Conservation (phyloP, 257 asterid species). For the Gynochthodes officinalis region DNA sequence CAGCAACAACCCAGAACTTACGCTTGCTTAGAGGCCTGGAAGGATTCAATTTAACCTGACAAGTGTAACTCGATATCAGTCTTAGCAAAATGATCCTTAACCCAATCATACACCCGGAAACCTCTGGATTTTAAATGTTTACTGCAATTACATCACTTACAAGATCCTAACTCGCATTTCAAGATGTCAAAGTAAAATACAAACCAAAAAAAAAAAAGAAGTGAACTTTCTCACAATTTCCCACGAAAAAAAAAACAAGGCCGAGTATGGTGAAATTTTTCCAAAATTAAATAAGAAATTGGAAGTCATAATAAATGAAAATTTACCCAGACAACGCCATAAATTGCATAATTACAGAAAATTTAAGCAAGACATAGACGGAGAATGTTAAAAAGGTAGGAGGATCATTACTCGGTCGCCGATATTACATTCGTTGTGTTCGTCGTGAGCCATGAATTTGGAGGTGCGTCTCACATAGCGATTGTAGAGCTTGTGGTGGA, state of each 20-base stretch:
- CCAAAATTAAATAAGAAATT: not conserved
- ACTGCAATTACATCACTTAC: no score
- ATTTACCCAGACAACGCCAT: not conserved
- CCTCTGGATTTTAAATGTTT: no score
- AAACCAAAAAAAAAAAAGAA: no score
- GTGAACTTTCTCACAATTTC: no score
- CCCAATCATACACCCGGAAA: no score
- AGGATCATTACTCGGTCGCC: constrained; percentile 68
- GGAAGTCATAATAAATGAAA: not conserved
- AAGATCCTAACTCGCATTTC: no score
- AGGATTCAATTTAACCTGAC: constrained; percentile 74
- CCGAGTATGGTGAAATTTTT: no score
- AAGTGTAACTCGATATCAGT: not conserved
- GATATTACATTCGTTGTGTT: constrained; percentile 55
- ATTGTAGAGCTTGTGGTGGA: constrained; percentile 73
- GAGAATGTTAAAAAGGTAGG: no score
- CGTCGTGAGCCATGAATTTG: constrained; percentile 96
- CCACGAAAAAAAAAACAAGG: no score
- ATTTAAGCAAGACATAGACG: no score
- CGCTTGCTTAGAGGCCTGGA: constrained; percentile 87
- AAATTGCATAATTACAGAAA: not conserved
- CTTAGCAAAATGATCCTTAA: not conserved
- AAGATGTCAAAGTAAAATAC: no score
- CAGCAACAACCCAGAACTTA: constrained; percentile 74
- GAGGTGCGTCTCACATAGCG: constrained; percentile 90